Conservation (phyloP, 2,329 filamentous ascomycete species). For the Aspergillus texensis region DNA sequence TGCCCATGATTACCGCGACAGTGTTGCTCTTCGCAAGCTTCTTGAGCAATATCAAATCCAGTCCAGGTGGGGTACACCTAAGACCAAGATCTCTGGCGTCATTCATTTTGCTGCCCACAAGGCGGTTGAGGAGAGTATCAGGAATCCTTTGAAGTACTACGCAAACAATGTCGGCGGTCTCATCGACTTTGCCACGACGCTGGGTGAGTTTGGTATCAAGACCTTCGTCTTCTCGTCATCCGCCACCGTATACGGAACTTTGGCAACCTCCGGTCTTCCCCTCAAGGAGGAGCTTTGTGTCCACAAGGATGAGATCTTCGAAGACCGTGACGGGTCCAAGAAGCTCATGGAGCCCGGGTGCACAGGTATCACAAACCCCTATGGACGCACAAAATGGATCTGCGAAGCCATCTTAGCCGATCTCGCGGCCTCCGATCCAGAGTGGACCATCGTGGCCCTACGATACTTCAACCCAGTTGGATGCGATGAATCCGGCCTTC, state of each 20-base stretch:
- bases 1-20: conserved; percentile 53
- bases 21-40: conserved; percentile 44
- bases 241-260: conserved; percentile 66
- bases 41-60: conserved; percentile 46
- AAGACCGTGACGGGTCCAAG: conserved; percentile 47
- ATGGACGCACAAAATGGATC: conserved; percentile 69
- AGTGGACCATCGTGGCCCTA: conserved; percentile 65
- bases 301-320: conserved; percentile 52
- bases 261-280: conserved; percentile 54
- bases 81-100: conserved; percentile 62
- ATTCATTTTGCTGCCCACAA: conserved; percentile 72
- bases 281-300: conserved; percentile 61
- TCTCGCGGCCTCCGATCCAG: conserved; percentile 60
- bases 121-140: conserved; percentile 66
- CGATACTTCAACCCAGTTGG: conserved; percentile 71
- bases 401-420: conserved; percentile 68
- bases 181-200: conserved; percentile 59
- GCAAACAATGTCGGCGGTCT: conserved; percentile 68
- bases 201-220: conserved; percentile 64
- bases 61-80: conserved; percentile 37
- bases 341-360: conserved; percentile 51
- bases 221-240: conserved; percentile 70
- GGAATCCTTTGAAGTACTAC: conserved; percentile 65
- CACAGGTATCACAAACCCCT: conserved; percentile 64
- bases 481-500: conserved; percentile 64